phyloP scores from a whole-genome alignment of 495 filamentous ascomycete species.

The Aspergillus egyptiacus region DNA sequence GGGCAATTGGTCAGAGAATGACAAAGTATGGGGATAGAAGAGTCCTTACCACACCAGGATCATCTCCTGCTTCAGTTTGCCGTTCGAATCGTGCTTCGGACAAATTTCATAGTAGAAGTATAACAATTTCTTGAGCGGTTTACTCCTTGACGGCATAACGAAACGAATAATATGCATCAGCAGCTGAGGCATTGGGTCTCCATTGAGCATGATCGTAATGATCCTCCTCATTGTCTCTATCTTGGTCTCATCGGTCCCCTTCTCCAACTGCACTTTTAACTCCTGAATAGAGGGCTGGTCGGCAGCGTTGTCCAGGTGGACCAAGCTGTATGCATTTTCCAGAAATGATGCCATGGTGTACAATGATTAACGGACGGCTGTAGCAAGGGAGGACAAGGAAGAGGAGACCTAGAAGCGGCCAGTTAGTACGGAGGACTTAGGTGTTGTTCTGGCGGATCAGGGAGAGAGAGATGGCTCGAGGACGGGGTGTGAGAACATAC shows the following conservation, averaged over 20 bases:
- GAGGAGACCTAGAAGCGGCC: conserved; percentile 32
- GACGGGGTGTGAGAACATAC: conserved; percentile 19
- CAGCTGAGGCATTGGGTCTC: conserved; percentile 88
- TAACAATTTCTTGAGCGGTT: conserved; percentile 93
- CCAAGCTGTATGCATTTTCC: conserved; percentile 87
- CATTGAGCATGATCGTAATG: conserved; percentile 95
- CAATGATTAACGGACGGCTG: conserved; percentile 13
- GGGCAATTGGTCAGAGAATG: conserved; percentile 18
- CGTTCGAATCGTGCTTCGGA: conserved; percentile 83
- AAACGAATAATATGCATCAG: conserved; percentile 99
- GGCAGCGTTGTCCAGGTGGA: conserved; percentile 90
- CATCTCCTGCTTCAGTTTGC: conserved; percentile 98
- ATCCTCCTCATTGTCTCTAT: conserved; percentile 98
- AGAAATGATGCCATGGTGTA: conserved; percentile 88
- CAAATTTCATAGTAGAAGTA: conserved; percentile 99
- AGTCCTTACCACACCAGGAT: conserved; percentile 89
- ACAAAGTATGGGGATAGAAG: background rate
- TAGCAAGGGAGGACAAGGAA: conserved; percentile 16
- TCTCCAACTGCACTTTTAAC: conserved; percentile 89
- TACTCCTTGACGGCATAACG: conserved; percentile 96
- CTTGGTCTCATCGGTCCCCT: conserved; percentile 95
- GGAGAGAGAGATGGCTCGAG: conserved; percentile 12
- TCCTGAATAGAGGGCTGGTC: conserved; percentile 88
- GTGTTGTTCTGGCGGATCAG: conserved; percentile 34
- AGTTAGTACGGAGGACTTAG: conserved; percentile 38